Conservation (phyloP, 805 yeast species). For the Cyberlindnera bimundalis region DNA sequence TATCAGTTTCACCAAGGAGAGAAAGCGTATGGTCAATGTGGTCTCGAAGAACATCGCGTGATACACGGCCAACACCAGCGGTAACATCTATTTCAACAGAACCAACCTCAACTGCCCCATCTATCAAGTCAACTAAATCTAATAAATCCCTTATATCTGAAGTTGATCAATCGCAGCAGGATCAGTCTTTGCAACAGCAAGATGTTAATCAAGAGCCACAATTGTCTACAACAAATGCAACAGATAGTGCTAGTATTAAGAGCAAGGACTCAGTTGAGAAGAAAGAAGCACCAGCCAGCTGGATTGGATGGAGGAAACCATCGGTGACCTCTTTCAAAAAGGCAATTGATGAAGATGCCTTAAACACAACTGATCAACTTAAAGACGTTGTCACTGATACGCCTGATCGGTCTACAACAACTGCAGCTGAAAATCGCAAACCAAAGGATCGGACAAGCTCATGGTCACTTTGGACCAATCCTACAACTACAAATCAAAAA, state of each 20-base stretch:
- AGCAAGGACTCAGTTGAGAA: slow-evolving; percentile 11
- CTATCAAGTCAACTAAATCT: slow-evolving; percentile 8
- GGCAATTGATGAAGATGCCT: slow-evolving; percentile 16
- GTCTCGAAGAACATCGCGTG: slow-evolving; percentile 9
- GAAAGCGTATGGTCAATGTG: slow-evolving; percentile 17
- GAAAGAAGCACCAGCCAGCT: slow-evolving; percentile 10
- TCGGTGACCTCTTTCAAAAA: slow-evolving; percentile 23
- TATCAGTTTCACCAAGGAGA: slow-evolving; percentile 6
- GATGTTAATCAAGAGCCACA: too few species aligned
- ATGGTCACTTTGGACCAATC: slow-evolving; percentile 28
- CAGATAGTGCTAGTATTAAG: slow-evolving; percentile 4
- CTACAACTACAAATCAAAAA: slow-evolving; percentile 5
- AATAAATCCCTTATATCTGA: slow-evolving; percentile 4
- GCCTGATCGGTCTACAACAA: background rate
- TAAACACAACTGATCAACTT: slow-evolving; percentile 8
- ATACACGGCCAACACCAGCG: slow-evolving; percentile 1
- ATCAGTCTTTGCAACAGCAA: too few species aligned
- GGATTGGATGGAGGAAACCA: slow-evolving; percentile 27
- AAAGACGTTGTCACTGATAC: slow-evolving; percentile 14
- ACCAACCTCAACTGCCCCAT: slow-evolving; percentile 7
- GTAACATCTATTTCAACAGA: background rate
- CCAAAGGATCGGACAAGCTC: slow-evolving; percentile 19
- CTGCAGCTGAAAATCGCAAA: background rate
- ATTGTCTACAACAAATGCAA: too few species aligned
- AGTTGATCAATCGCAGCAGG: background rate